Evolutionary conservation across 352 stramenopile species (phyloP), one percentile per base, ranked within the genome.

Genomic region (Blastocystis sp.): DNA sequence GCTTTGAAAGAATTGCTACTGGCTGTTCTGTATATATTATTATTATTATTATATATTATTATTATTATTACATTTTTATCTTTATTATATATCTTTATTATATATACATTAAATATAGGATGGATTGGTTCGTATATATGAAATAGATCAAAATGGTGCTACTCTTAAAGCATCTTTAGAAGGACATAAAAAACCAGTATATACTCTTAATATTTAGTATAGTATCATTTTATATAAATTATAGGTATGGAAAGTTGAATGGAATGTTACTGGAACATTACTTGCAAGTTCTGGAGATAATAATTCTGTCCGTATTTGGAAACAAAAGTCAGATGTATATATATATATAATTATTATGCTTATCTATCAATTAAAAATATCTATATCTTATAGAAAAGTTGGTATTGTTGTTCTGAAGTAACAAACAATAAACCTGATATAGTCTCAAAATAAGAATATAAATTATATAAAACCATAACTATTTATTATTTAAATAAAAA

Each of bases 291-390:
- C 33, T 30, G 46, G 46, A 3, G 25, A 57, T 27, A 36, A 57
- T 46, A 47, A 57, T 23, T 44, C 7, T 4, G 46, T 57, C 5
- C 46, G 46, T 2, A 45, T 57, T 33, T 57, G 46, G 46, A 57
- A 57, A 30, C 27, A 45, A 36, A 45, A 6, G 30, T 57, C 45
- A 30, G 46, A 57, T 46, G 46, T 57, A n/a, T n/a, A n/a, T n/a
- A n/a, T n/a, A n/a, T n/a, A n/a, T n/a, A n/a, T n/a, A n/a, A n/a
- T n/a, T n/a, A n/a, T n/a, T n/a, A n/a, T n/a, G n/a, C n/a, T n/a
- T n/a, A n/a, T n/a, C n/a, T n/a, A n/a, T n/a, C n/a, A n/a, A n/a
- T n/a, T n/a, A n/a, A n/a, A n/a, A n/a, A n/a, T n/a, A n/a, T n/a
- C n/a, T n/a, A n/a, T n/a, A n/a, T n/a, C n/a, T n/a, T n/a, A n/a